Evolutionary conservation across 2,329 filamentous ascomycete species (phyloP).

Genomic region (Alternaria hordeiaustralica): DNA sequence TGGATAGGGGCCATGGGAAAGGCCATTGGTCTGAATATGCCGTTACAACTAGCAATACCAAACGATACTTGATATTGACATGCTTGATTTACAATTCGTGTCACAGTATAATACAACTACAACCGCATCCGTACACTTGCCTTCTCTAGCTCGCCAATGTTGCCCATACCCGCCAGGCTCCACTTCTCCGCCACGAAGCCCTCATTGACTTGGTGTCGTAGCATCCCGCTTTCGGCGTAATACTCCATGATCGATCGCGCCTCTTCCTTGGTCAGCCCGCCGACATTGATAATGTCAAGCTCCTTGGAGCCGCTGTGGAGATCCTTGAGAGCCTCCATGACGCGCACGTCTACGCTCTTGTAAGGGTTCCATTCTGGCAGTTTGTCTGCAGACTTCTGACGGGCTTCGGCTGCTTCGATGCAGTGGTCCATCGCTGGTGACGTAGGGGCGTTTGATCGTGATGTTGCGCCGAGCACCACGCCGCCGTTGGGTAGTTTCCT

Average conservation of each 20-base stretch:
- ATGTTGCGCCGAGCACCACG: slow-evolving; percentile 76
- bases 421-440: slow-evolving; percentile 72
- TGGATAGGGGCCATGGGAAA: slow-evolving; percentile 90
- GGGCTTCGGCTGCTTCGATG: slow-evolving; percentile 60
- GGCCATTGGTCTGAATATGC: slow-evolving; percentile 79
- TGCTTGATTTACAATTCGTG: slow-evolving; percentile 28
- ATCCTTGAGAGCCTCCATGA: slow-evolving; percentile 54
- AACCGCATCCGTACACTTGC: slow-evolving; percentile 55
- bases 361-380: slow-evolving; percentile 59
- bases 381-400: slow-evolving; percentile 42
- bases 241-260: slow-evolving; percentile 86
- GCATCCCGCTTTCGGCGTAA: slow-evolving; percentile 84
- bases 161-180: slow-evolving; percentile 79
- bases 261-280: slow-evolving; percentile 75
- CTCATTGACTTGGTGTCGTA: slow-evolving; percentile 74
- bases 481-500: slow-evolving; percentile 73
- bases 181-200: slow-evolving; percentile 79
- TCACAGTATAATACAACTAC: slow-evolving; percentile 32
- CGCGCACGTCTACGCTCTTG: slow-evolving; percentile 59
- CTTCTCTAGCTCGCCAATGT: slow-evolving; percentile 85
- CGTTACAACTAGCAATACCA: slow-evolving; percentile 63
- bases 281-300: slow-evolving; percentile 61
- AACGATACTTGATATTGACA: slow-evolving; percentile 3
- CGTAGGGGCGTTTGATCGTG: slow-evolving; percentile 71
- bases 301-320: slow-evolving; percentile 45